A percentile compares a stretch with the other conserved stretches of the same genome.
These are phyloP conservation scores for Dictyostelium intermedium DNA, from an alignment of 78 protist species.

Conservation along the genomic window DNA sequence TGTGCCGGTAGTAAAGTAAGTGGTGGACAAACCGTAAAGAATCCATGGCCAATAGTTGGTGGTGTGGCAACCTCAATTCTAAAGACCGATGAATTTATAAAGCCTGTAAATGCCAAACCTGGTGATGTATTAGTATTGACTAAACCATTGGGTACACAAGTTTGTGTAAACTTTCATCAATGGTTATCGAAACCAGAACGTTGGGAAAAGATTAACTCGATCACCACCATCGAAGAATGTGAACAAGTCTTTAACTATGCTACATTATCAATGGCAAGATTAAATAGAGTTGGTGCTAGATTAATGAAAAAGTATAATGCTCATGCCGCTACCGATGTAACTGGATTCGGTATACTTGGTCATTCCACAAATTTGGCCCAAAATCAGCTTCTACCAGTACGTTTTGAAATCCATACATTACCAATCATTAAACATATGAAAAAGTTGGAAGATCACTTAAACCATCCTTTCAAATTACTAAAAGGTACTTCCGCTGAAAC, in stretches of 20 bases:
- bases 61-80: conserved; percentile 91
- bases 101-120: conserved; percentile 74
- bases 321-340: conserved; percentile 94
- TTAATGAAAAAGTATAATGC: conserved; percentile 89
- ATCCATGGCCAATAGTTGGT: conserved; percentile 91
- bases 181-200: conserved; percentile 78
- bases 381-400: conserved; percentile 38
- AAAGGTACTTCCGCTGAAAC: conserved; percentile 89
- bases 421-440: conserved; percentile 76
- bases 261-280: conserved; percentile 74
- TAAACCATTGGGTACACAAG: conserved; percentile 94
- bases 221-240: conserved; percentile 41
- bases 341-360: conserved; percentile 93
- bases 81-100: conserved; percentile 68
- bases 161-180: conserved; percentile 92
- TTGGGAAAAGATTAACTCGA: neutral
- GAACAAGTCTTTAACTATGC: conserved; percentile 67
- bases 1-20: conserved; percentile 84
- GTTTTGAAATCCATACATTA: conserved; percentile 72
- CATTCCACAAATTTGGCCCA: conserved; percentile 87
- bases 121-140: conserved; percentile 95
- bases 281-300: conserved; percentile 78
- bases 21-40: conserved; percentile 92
- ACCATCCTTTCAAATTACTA: conserved; percentile 46
- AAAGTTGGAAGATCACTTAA: conserved; percentile 66